A percentile compares a stretch with the other conserved stretches of the same genome.
Conservation (phyloP, 1,284 basidiomycete genomes). For the Schizophyllum amplum region DNA sequence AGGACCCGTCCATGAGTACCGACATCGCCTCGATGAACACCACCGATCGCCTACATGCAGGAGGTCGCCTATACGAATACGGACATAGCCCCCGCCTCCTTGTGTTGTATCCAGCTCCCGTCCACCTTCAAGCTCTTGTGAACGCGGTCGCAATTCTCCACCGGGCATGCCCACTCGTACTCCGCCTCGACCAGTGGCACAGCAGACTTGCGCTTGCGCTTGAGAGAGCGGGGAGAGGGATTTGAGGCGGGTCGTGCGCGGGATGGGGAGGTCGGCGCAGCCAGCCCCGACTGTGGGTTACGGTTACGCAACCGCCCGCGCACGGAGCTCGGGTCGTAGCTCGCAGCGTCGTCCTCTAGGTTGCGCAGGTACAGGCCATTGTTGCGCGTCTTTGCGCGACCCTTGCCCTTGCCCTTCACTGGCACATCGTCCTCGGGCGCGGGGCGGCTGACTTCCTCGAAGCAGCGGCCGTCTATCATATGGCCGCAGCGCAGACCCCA, state of each 20-base stretch:
- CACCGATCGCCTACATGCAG: too few species aligned
- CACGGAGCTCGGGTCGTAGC: neutral
- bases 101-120: conserved; percentile 37
- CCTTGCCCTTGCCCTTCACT: neutral
- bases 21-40: neutral
- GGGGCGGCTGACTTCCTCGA: conserved; percentile 47
- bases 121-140: conserved; percentile 50
- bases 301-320: neutral
- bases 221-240: neutral
- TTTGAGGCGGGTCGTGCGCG: too few species aligned
- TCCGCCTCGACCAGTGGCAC: neutral
- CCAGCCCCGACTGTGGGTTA: too few species aligned
- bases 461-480: conserved; percentile 67
- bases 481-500: conserved; percentile 72
- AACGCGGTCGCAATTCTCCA: conserved; percentile 39
- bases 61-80: conserved; percentile 36
- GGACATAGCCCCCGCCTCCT: conserved; percentile 32
- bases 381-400: neutral
- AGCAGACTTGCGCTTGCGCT: neutral
- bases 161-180: conserved; percentile 54
- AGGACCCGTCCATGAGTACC: too few species aligned
- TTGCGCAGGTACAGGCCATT: neutral
- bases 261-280: too few species aligned
- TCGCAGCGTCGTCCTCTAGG: neutral
- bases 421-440: conserved; percentile 11